phyloP scores from a whole-genome alignment of 2,329 filamentous ascomycete species.

The Pseudogymnoascus sp. region DNA sequence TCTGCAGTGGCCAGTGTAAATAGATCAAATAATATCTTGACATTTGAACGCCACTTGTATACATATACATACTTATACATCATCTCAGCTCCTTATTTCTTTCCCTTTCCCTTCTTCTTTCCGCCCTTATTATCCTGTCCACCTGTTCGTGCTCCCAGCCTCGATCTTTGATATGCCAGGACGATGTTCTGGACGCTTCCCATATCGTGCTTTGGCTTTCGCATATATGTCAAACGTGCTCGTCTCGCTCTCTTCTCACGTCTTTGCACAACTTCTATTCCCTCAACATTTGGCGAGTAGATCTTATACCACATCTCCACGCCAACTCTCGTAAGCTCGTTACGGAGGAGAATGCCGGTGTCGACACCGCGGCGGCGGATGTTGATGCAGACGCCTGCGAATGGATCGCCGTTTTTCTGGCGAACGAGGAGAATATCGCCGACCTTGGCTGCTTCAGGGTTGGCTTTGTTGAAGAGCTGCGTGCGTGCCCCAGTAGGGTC shows the following conservation, averaged over 20 bases:
- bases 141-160: conserved; percentile 34
- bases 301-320: conserved; percentile 98
- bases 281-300: conserved; percentile 80
- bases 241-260: conserved; percentile 76
- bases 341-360: conserved; percentile 77
- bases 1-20: neutral
- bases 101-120: conserved; percentile 23
- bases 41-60: conserved; percentile 1
- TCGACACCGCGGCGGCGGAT: conserved; percentile 85
- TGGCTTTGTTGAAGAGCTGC: conserved; percentile 69
- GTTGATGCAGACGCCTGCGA: conserved; percentile 79
- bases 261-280: conserved; percentile 89
- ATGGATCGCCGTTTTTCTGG: conserved; percentile 77
- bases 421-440: conserved; percentile 91
- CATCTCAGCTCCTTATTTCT: conserved; percentile 15
- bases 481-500: conserved; percentile 80
- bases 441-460: conserved; percentile 69
- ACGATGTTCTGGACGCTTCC: conserved; percentile 79
- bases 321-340: conserved; percentile 75
- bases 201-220: conserved; percentile 78
- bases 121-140: conserved; percentile 20
- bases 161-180: conserved; percentile 52
- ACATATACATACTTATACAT: conserved; percentile 14
- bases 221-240: conserved; percentile 85
- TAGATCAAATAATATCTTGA: neutral